A percentile compares a stretch with the other conserved stretches of the same genome.
phyloP scores from a whole-genome alignment of 23 red algal species.

The Gracilariopsis chorda region DNA sequence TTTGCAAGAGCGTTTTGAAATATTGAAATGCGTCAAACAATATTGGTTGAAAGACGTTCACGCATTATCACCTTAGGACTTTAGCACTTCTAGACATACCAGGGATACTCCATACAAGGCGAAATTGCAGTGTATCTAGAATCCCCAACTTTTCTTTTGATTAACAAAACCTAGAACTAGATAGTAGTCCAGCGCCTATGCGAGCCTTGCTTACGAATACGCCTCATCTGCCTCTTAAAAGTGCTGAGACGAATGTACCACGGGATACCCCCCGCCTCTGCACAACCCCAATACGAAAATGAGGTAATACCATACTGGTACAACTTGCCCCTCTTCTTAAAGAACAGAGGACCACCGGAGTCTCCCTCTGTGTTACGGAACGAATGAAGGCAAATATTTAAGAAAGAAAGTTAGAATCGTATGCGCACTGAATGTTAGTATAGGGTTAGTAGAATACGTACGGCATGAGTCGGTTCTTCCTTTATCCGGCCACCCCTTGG shows the following conservation, averaged over 20 bases:
- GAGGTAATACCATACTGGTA: slow-evolving; percentile 36
- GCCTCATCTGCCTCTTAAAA: not conserved
- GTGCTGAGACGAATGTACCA: slow-evolving; percentile 41
- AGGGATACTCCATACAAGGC: too few species aligned
- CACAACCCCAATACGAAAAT: slow-evolving; percentile 21
- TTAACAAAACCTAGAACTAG: too few species aligned
- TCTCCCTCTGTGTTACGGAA: slow-evolving; percentile 22
- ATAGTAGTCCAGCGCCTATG: not conserved
- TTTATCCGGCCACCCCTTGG: slow-evolving; percentile 22
- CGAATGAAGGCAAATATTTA: not conserved
- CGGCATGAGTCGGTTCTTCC: slow-evolving; percentile 54
- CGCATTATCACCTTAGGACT: too few species aligned
- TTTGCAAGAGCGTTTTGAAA: too few species aligned
- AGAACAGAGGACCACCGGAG: slow-evolving; percentile 33
- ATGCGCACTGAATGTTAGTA: not conserved
- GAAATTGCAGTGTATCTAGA: too few species aligned
- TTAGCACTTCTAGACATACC: too few species aligned
- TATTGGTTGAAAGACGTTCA: too few species aligned
- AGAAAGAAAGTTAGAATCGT: not conserved
- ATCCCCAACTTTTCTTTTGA: too few species aligned
- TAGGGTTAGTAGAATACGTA: not conserved
- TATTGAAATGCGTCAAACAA: too few species aligned
- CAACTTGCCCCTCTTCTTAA: not conserved
- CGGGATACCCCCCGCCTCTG: slow-evolving; percentile 5
- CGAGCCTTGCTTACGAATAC: not conserved